Evolutionary conservation across 2,329 filamentous ascomycete species (phyloP).

Genomic region (Trichoderma koningii): DNA sequence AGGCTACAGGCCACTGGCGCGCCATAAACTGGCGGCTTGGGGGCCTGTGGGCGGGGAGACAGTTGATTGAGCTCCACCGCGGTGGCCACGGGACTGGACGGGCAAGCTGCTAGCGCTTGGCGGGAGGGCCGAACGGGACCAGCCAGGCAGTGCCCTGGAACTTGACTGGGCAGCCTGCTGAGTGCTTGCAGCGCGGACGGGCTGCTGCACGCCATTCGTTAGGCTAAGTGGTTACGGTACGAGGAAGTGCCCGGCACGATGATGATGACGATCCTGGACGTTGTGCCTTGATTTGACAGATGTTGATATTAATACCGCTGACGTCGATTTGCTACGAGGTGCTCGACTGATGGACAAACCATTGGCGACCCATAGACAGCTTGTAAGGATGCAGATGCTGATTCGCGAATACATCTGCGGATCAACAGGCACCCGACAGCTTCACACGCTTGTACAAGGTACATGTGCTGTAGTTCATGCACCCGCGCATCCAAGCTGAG

Average conservation of each 20-base stretch:
- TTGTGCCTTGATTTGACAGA: neutral
- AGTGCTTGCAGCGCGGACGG: constrained; percentile 11
- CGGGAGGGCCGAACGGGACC: constrained; percentile 9
- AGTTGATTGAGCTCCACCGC: constrained; percentile 14
- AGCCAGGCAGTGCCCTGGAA: neutral
- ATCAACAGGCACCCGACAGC: too few relatives aligned
- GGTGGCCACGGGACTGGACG: neutral
- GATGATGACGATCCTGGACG: neutral
- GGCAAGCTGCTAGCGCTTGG: constrained; percentile 1
- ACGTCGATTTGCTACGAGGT: neutral
- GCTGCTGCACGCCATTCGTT: constrained; percentile 15
- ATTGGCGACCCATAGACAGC: too few relatives aligned
- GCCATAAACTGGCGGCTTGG: neutral
- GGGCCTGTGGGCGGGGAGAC: constrained; percentile 1
- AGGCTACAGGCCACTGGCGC: constrained; percentile 1
- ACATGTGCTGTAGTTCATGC: too few relatives aligned
- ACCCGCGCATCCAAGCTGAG: too few relatives aligned
- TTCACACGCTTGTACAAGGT: too few relatives aligned
- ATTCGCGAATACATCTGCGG: too few relatives aligned
- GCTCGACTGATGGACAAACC: too few relatives aligned
- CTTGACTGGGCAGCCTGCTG: too few relatives aligned
- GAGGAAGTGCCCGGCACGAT: neutral
- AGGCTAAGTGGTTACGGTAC: neutral
- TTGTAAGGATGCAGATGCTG: too few relatives aligned
- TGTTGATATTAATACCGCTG: neutral